Evolutionary conservation across 495 filamentous ascomycete species (phyloP), one percentile per base, ranked within the genome.

Genomic region (Trichoderma reesei): DNA sequence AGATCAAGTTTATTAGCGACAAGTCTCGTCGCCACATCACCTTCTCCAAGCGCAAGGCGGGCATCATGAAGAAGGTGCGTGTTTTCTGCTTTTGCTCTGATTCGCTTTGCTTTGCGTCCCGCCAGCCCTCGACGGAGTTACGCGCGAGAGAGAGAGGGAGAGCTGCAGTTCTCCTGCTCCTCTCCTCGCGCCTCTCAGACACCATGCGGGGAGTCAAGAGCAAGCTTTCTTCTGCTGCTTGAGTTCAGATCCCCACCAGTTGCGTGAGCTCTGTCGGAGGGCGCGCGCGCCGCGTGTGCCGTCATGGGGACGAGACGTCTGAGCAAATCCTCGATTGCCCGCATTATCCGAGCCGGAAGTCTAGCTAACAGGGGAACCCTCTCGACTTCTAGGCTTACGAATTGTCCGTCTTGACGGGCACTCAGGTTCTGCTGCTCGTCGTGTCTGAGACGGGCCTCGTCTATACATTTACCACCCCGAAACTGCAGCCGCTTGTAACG

Each of bases 1-100:
- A 99, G 80, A 99, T 99, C 81, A 99, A 99, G 84, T 99, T 99
- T 79, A 99, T 99, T 74, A 92, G 92, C 77, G 94, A 99, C 80
- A 99, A 99, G 83, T 98, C 94, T 80, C 92, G 94, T 81, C 90
- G 94, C 64, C 94, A 99, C 82, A 99, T 99, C 76, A 99, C 94
- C 67, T 99, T 99, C 78, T 98, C 95, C 68, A 99, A 99, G 88
- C 92, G 94, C 76, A 99, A 99, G 84, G 94, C 94, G 65, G 94
- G 94, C 71, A 99, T 99, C 79, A 99, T 99, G 94, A 99, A 99
- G 85, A 99, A 99, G 92, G 94, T 97, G 75, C 67, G 85, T 82
- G 41, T 16, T 61, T 16, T 8, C n/a, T 16, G 7, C 1, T 18
- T n/a, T 8, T 16, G 44, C n/a, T n/a, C n/a, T n/a, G 44, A 48